phyloP scores from a whole-genome alignment of 2,329 filamentous ascomycete species.

The Penicillium sp. region DNA sequence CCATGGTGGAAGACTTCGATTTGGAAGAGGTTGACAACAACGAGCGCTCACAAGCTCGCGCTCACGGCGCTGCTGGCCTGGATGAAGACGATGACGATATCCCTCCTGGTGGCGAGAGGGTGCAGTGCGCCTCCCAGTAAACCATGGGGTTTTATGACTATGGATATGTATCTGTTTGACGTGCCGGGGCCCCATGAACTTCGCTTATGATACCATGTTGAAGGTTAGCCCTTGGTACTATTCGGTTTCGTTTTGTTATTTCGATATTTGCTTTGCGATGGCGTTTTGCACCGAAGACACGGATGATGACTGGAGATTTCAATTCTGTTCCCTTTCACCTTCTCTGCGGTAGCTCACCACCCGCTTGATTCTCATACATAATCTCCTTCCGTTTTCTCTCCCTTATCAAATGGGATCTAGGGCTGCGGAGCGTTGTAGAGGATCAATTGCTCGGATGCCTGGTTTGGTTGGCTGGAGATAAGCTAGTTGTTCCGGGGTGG shows the following conservation, averaged over 20 bases:
- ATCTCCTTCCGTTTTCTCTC: slow-evolving; percentile 26
- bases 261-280: slow-evolving; percentile 39
- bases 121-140: slow-evolving; percentile 60
- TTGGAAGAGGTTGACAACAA: slow-evolving; percentile 82
- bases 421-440: slow-evolving; percentile 22
- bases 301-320: slow-evolving; percentile 35
- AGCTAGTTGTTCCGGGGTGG: slow-evolving; percentile 20
- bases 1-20: slow-evolving; percentile 88
- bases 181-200: slow-evolving; percentile 35
- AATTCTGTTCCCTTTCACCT: slow-evolving; percentile 20
- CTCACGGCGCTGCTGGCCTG: slow-evolving; percentile 68
- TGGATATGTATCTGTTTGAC: slow-evolving; percentile 25
- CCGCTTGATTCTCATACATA: slow-evolving; percentile 23
- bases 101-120: slow-evolving; percentile 54
- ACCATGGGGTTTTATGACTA: slow-evolving; percentile 17
- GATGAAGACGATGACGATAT: slow-evolving; percentile 73
- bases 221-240: slow-evolving; percentile 29
- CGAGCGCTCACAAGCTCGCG: slow-evolving; percentile 66
- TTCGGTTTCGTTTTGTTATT: slow-evolving; percentile 30
- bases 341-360: slow-evolving; percentile 23
- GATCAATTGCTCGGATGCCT: slow-evolving; percentile 19
- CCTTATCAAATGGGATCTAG: slow-evolving; percentile 19
- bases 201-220: slow-evolving; percentile 45
- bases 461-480: slow-evolving; percentile 20
- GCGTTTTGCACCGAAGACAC: slow-evolving; percentile 40